A percentile compares a stretch with the other conserved stretches of the same genome.
Conservation (phyloP, 1,139 yeast genomes). For the Eremothecium sinecaudum region DNA sequence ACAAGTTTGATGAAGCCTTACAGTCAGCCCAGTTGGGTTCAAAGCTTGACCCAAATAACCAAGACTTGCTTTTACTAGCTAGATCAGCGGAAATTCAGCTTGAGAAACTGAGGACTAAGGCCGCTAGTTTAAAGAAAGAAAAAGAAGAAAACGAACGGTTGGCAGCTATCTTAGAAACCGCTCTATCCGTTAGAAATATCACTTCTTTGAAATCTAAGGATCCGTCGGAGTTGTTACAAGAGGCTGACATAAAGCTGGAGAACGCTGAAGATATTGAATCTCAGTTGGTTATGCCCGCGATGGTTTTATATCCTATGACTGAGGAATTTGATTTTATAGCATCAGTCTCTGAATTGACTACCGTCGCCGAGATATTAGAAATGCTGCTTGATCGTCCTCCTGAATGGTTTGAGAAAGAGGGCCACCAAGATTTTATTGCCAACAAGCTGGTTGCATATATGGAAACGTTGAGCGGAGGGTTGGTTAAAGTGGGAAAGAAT, state of each 20-base stretch:
- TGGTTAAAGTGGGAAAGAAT: conserved; percentile 77
- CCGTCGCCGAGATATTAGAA: conserved; percentile 51
- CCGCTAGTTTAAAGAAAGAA: conserved; percentile 14
- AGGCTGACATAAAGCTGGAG: conserved; percentile 43
- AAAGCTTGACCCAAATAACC: conserved; percentile 49
- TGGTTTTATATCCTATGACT: conserved; percentile 72
- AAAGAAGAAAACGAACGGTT: conserved; percentile 20
- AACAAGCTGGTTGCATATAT: conserved; percentile 61
- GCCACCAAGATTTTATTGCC: conserved; percentile 49
- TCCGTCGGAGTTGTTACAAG: conserved; percentile 37
- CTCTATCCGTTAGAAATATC: conserved; percentile 49
- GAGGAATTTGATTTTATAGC: conserved; percentile 79
- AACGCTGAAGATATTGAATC: conserved; percentile 68
- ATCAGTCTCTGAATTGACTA: conserved; percentile 58
- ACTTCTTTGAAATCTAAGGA: conserved; percentile 40
- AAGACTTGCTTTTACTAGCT: conserved; percentile 40
- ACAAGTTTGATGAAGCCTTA: conserved; percentile 61
- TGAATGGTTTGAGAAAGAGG: conserved; percentile 61
- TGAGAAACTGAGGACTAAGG: conserved; percentile 21
- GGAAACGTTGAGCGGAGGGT: conserved; percentile 78
- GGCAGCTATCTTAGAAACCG: conserved; percentile 37
- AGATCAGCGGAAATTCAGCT: conserved; percentile 37
- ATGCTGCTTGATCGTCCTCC: conserved; percentile 55
- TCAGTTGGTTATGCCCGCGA: conserved; percentile 69
- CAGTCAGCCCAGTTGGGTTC: conserved; percentile 59